Conservation (phyloP, 192 early-diverging fungal species). For the Kickxella alabastrina region DNA sequence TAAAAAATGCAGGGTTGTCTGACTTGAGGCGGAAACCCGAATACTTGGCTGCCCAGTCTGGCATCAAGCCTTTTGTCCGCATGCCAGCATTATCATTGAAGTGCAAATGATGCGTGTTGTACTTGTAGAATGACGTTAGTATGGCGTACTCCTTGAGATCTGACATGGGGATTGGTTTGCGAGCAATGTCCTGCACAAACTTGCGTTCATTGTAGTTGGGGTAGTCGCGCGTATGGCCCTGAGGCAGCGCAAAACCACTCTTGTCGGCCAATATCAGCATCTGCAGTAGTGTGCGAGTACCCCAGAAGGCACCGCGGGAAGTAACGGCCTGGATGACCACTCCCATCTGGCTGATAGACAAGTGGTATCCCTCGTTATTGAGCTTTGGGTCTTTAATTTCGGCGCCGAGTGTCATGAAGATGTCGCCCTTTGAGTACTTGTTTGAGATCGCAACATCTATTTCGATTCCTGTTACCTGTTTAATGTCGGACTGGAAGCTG, state of each 20-base stretch:
- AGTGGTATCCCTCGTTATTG: constrained; percentile 36
- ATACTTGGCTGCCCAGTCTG: constrained; percentile 38
- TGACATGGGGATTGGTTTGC: constrained; percentile 46
- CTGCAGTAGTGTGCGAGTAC: constrained; percentile 45
- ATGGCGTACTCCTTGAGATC: constrained; percentile 44
- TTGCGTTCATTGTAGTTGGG: constrained; percentile 49
- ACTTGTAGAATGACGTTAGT: constrained; percentile 51
- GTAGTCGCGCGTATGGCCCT: constrained; percentile 41
- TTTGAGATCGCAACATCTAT: constrained; percentile 27
- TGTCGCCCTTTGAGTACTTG: constrained; percentile 19
- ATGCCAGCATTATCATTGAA: constrained; percentile 48
- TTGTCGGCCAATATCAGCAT: constrained; percentile 49
- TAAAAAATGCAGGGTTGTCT: constrained; percentile 36
- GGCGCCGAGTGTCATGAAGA: constrained; percentile 43
- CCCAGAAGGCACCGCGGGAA: constrained; percentile 48
- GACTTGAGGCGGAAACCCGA: constrained; percentile 49
- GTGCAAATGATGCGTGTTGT: constrained; percentile 50
- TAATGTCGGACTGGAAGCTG: constrained; percentile 35
- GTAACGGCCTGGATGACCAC: constrained; percentile 33
- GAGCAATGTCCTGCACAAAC: constrained; percentile 47
- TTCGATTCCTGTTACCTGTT: constrained; percentile 26
- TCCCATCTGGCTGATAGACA: constrained; percentile 38
- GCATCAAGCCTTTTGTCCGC: constrained; percentile 24
- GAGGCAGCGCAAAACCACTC: constrained; percentile 29
- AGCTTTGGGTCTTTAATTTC: constrained; percentile 22